Percentiles rank a stretch among this genome's conserved stretches.
These are phyloP conservation scores for Chaetomium globosum DNA, from an alignment of 2,329 filamentous ascomycete genomes.

Conservation along the genomic window DNA sequence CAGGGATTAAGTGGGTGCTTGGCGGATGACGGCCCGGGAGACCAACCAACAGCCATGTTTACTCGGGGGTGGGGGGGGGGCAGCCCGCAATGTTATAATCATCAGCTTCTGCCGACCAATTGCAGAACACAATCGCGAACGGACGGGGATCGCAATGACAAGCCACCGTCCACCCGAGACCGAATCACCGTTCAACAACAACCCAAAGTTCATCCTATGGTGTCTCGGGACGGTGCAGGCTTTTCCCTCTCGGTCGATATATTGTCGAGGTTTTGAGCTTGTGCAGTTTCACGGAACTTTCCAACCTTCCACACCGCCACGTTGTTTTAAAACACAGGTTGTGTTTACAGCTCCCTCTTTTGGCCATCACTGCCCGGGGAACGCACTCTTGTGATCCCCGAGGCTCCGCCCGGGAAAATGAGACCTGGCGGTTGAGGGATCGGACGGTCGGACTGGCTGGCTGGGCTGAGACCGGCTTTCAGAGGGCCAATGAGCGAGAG, in stretches of 20 bases:
- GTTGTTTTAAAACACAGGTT: background rate
- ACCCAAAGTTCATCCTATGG: background rate
- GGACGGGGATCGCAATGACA: slow-evolving; percentile 21
- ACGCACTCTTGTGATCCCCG: slow-evolving; percentile 1
- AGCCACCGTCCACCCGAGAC: background rate
- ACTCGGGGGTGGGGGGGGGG: background rate
- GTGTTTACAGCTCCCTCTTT: background rate
- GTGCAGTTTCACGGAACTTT: background rate
- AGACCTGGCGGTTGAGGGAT: background rate
- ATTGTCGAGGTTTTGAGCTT: background rate
- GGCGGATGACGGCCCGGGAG: background rate
- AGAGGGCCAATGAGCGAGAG: slow-evolving; percentile 1
- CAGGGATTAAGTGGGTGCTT: slow-evolving; percentile 6
- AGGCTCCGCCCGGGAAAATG: slow-evolving; percentile 4
- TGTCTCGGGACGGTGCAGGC: background rate
- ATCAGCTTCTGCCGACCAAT: slow-evolving; percentile 12
- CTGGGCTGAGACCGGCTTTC: background rate
- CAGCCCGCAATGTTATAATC: slow-evolving; percentile 17
- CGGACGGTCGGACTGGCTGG: background rate
- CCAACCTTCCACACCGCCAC: background rate
- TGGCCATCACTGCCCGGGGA: background rate
- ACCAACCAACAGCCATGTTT: slow-evolving; percentile 9
- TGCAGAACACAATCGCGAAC: background rate
- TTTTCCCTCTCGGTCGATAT: background rate
- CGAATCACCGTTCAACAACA: slow-evolving; percentile 9